phyloP scores from a whole-genome alignment of 2,329 filamentous ascomycete genomes.

The Reticulascus tulasneorum region DNA sequence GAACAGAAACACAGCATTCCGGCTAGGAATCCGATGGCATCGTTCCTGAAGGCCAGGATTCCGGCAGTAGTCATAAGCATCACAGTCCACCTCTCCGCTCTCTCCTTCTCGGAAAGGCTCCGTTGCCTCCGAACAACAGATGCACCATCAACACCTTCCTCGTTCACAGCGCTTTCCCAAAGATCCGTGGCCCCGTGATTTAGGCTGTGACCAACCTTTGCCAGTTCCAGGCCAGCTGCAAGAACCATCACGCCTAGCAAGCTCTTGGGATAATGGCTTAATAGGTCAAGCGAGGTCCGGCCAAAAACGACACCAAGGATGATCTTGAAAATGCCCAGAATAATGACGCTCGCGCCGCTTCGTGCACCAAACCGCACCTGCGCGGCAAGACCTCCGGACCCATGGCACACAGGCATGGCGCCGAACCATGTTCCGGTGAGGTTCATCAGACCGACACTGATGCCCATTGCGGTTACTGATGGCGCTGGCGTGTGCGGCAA shows the following conservation, averaged over 20 bases:
- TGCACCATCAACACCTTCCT: conserved; percentile 24
- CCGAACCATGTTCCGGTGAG: conserved; percentile 85
- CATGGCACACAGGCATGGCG: conserved; percentile 93
- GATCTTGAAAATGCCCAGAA: conserved; percentile 75
- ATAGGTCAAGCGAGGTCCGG: conserved; percentile 65
- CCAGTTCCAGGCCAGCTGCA: conserved; percentile 82
- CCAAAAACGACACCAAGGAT: conserved; percentile 72
- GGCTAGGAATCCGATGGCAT: conserved; percentile 79
- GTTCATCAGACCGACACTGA: conserved; percentile 83
- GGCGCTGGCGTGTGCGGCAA: conserved; percentile 66
- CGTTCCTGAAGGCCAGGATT: conserved; percentile 83
- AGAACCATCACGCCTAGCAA: conserved; percentile 86
- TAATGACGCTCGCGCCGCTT: conserved; percentile 76
- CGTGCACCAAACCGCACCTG: conserved; percentile 90
- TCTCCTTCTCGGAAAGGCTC: conserved; percentile 61
- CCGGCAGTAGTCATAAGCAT: conserved; percentile 86
- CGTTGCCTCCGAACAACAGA: conserved; percentile 38
- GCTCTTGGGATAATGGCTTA: conserved; percentile 69
- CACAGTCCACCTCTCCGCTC: conserved; percentile 74
- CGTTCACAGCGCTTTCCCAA: conserved; percentile 50
- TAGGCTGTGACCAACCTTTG: conserved; percentile 77
- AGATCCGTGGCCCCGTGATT: conserved; percentile 66
- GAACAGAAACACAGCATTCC: conserved; percentile 76
- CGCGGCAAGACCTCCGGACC: conserved; percentile 83
- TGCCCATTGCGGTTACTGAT: conserved; percentile 69